Conservation (phyloP, 495 filamentous ascomycete genomes). For the Chaetomium fimeti region DNA sequence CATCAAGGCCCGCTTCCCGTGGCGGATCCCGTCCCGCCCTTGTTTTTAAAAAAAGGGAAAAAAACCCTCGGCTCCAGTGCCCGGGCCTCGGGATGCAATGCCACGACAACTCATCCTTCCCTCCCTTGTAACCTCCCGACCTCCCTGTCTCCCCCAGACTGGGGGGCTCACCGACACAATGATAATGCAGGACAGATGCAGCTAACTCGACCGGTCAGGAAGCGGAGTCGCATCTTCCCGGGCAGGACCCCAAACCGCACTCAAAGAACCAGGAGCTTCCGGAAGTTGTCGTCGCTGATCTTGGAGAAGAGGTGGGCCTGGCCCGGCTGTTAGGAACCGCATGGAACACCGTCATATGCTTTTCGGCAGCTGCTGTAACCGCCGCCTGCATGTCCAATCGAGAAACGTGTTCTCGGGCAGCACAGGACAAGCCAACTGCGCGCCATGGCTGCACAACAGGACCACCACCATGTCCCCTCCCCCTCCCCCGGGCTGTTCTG, state of each 20-base stretch:
- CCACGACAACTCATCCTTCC: constrained; percentile 33
- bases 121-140: constrained; percentile 3
- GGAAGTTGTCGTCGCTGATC: constrained; percentile 23
- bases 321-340: constrained; percentile 24
- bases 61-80: constrained; percentile 4
- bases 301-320: constrained; percentile 21
- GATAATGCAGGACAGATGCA: constrained; percentile 37
- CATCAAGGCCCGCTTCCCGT: constrained; percentile 23
- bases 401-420: constrained; percentile 23
- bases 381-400: constrained; percentile 8
- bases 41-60: constrained; percentile 8
- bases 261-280: constrained; percentile 13
- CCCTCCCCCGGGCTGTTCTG: not conserved
- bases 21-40: constrained; percentile 16
- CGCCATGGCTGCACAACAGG: constrained; percentile 12
- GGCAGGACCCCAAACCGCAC: constrained; percentile 8
- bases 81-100: constrained; percentile 22
- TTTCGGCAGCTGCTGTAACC: constrained; percentile 13
- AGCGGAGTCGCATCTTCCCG: constrained; percentile 25
- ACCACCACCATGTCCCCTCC: too few species aligned
- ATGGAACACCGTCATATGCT: constrained; percentile 8
- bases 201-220: constrained; percentile 32
- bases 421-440: not conserved
- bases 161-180: constrained; percentile 31
- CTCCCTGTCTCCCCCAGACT: constrained; percentile 19